Evolutionary conservation across 2,329 filamentous ascomycete species (phyloP), one percentile per base, ranked within the genome.

Genomic region (Penicillium sumatraense): DNA sequence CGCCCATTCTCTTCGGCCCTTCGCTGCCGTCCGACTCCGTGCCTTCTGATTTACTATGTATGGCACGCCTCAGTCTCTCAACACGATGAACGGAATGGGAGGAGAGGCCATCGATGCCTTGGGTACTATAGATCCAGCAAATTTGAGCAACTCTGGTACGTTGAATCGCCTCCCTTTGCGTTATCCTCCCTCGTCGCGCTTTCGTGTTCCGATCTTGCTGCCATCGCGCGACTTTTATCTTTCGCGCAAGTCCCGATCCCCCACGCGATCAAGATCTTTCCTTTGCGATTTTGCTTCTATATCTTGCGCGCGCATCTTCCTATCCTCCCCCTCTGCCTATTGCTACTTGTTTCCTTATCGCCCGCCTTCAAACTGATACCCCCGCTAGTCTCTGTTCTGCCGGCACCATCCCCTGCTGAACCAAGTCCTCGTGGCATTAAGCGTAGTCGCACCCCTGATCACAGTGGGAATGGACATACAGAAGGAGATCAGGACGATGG

Each of bases 121-220:
- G 81, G 90, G 89, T 74, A 96, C 91, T 72, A 95, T 96, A 82
- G 91, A 96, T 82, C 91, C 91, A 74, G 90, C 90, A 71, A 90
- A 89, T 62, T 83, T 96, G 80, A 91, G 89, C 80, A 88, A 87
- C 73, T 80, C 87, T 81, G 86, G 89, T 93, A 87, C 69, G 75
- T 68, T 40, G 76, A 80, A 82, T 62, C 64, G 50, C 24, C 42
- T 49, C 42, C 47, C 24, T 44, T 27, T 44, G 14, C 40, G 40
- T 31, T n/a, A 20, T 54, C 33, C 42, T 38, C 38, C 58, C 49
- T 49, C 48, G 26, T 44, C 42, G 42, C 42, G 42, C 42, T 7
- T 33, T 46, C 26, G 18, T 46, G 42, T 31, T 31, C n/a, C 42
- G 58, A 48, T 60, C 38, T 51, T 55, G 16, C 16, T 16, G 66